Evolutionary conservation across 805 yeast species (phyloP).

Genomic region (Torulaspora delbrueckii): DNA sequence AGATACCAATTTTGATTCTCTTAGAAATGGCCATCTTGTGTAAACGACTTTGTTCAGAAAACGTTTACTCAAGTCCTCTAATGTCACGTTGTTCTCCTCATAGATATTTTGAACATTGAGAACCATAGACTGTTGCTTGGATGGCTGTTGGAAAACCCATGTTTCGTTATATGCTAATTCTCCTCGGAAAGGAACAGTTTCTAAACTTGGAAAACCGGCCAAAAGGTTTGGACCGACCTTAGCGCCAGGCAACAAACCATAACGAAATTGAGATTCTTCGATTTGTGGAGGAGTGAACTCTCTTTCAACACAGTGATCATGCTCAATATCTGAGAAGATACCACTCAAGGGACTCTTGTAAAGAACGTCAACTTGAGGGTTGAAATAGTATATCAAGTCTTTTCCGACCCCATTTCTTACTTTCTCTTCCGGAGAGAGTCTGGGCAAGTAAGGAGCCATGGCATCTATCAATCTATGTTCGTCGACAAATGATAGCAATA

Average conservation of each 20-base stretch:
- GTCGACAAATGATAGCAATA: slow-evolving; percentile 86
- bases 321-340: slow-evolving; percentile 70
- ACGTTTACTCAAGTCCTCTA: slow-evolving; percentile 61
- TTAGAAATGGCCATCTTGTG: slow-evolving; percentile 85
- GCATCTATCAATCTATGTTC: slow-evolving; percentile 68
- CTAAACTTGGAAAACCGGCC: slow-evolving; percentile 88
- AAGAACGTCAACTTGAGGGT: slow-evolving; percentile 65
- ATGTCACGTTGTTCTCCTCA: slow-evolving; percentile 44
- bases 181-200: slow-evolving; percentile 57
- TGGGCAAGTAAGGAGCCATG: slow-evolving; percentile 58
- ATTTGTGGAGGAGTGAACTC: slow-evolving; percentile 49
- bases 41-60: slow-evolving; percentile 60
- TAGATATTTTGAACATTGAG: slow-evolving; percentile 54
- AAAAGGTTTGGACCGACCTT: slow-evolving; percentile 61
- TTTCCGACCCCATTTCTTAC: slow-evolving; percentile 69
- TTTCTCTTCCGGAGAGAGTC: slow-evolving; percentile 64
- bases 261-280: slow-evolving; percentile 36
- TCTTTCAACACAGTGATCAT: slow-evolving; percentile 70
- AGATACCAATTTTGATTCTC: slow-evolving; percentile 67
- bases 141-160: slow-evolving; percentile 76
- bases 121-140: slow-evolving; percentile 76
- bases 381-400: slow-evolving; percentile 62
- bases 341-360: slow-evolving; percentile 75
- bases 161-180: slow-evolving; percentile 59
- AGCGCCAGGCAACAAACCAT: slow-evolving; percentile 64